Conservation (phyloP, 2,329 filamentous ascomycete species). For the Neonectria neomacrospora region DNA sequence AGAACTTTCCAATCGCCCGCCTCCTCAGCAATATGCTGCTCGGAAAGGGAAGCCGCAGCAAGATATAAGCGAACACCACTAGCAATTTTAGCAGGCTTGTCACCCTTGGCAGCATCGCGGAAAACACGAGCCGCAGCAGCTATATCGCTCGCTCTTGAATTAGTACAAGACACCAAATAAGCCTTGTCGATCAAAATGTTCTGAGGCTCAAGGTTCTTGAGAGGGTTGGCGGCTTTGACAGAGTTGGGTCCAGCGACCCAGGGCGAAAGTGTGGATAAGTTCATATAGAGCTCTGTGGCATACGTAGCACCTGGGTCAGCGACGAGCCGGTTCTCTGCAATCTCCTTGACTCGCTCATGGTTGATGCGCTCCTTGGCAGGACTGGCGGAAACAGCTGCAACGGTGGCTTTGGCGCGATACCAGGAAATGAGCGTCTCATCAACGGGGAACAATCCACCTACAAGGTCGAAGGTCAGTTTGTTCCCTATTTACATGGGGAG, state of each 20-base stretch:
- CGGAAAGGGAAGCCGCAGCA: constrained; percentile 47
- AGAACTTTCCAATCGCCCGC: constrained; percentile 87
- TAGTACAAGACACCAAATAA: constrained; percentile 92
- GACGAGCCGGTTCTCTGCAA: constrained; percentile 71
- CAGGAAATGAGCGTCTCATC: no score
- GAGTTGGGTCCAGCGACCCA: constrained; percentile 90
- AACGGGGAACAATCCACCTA: no score
- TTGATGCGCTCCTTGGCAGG: constrained; percentile 70
- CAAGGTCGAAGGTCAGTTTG: no score
- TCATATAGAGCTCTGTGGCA: constrained; percentile 83
- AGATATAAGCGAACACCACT: not conserved
- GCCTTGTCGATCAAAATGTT: constrained; percentile 84
- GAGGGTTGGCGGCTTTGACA: constrained; percentile 85
- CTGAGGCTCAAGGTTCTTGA: constrained; percentile 77
- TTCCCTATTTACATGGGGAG: no score
- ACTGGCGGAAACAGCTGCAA: no score
- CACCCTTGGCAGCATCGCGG: constrained; percentile 74
- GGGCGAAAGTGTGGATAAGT: constrained; percentile 85
- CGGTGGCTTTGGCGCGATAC: no score
- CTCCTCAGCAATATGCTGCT: constrained; percentile 82
- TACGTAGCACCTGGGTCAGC: constrained; percentile 85
- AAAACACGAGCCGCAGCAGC: constrained; percentile 84
- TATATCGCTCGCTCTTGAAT: constrained; percentile 87
- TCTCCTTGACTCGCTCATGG: constrained; percentile 77
- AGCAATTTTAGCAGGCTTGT: not conserved